Evolutionary conservation across 202 grass and related monocot genomes (phyloP).

Genomic region (Hordeum pubiflorum): DNA sequence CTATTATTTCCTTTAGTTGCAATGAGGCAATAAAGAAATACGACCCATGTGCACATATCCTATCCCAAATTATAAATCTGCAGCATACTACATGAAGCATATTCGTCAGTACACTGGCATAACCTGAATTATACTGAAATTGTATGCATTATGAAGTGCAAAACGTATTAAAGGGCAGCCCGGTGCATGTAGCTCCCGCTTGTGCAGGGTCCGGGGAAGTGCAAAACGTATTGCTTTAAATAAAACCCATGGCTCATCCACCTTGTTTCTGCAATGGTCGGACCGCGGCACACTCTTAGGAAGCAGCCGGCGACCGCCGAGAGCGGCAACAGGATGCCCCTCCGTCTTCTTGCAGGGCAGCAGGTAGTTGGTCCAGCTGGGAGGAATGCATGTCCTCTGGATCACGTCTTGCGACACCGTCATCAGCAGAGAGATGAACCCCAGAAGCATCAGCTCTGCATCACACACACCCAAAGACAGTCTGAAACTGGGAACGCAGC

Average conservation of each 20-base stretch:
- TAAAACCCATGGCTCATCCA: background rate
- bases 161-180: too few relatives aligned
- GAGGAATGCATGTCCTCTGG: conserved; percentile 70
- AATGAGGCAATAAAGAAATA: background rate
- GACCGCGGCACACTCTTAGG: background rate
- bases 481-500: background rate
- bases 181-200: too few relatives aligned
- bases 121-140: background rate
- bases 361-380: conserved; percentile 56
- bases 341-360: conserved; percentile 55
- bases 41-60: background rate
- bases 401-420: conserved; percentile 72
- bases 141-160: background rate
- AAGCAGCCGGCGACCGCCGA: conserved; percentile 35
- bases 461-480: background rate
- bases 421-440: conserved; percentile 91
- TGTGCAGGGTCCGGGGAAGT: too few relatives aligned
- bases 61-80: background rate
- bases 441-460: conserved; percentile 92
- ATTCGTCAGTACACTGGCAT: background rate
- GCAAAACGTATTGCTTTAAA: background rate
- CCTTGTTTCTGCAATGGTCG: conserved; percentile 54
- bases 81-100: background rate
- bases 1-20: background rate
- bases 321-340: conserved; percentile 20